Conservation (phyloP, 2,329 filamentous ascomycete species). For the Camptophora hylomeconis region DNA sequence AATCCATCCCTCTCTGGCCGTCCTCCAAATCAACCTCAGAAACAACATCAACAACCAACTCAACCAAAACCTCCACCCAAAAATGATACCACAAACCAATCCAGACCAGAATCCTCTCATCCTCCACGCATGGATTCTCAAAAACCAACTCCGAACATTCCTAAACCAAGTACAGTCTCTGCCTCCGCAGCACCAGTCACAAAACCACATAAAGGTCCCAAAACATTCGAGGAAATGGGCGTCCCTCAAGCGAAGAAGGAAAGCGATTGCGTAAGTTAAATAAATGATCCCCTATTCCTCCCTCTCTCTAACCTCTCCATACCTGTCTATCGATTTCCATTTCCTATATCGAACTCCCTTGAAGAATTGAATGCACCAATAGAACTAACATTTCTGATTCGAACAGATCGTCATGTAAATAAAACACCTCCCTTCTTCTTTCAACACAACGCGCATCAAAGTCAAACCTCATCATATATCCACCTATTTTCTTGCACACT, state of each 20-base stretch:
- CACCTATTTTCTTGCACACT: no score
- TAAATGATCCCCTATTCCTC: no score
- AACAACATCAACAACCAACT: slow-evolving; percentile 7
- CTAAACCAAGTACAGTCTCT: slow-evolving; percentile 27
- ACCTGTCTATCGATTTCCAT: no score
- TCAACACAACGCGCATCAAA: no score
- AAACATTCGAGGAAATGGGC: slow-evolving; percentile 97
- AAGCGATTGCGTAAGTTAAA: slow-evolving; percentile 67
- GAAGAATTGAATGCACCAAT: no score
- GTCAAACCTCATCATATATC: no score
- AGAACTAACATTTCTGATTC: no score
- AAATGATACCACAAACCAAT: slow-evolving; percentile 12
- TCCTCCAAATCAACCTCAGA: slow-evolving; percentile 17
- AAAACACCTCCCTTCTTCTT: no score
- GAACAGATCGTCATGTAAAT: no score
- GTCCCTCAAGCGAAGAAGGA: slow-evolving; percentile 73
- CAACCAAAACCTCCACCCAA: slow-evolving; percentile 8
- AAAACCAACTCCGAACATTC: no score
- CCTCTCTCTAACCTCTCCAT: not conserved
- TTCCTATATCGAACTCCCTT: no score
- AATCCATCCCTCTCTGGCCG: slow-evolving; percentile 22
- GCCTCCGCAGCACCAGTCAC: slow-evolving; percentile 15
- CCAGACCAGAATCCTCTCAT: no score
- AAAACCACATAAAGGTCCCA: slow-evolving; percentile 54
- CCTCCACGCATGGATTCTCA: slow-evolving; percentile 8